Base-by-base conservation (phyloP, 2,329 filamentous ascomycete species). In the Fusarium chlamydosporum region DNA sequence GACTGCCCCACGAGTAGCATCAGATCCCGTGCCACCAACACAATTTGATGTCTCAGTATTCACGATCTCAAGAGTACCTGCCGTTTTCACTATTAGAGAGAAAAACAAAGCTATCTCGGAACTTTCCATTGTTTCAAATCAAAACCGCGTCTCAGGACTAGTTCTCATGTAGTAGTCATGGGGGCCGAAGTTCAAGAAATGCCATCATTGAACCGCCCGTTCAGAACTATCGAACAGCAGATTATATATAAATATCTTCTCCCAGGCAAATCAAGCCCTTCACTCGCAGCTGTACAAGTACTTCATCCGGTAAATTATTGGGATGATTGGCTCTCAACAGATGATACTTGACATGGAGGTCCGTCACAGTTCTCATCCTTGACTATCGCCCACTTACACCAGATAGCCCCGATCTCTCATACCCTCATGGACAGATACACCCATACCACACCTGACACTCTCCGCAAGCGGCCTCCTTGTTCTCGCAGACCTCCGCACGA, bases 401-500 rank as follows among this genome's bases (percentile, higher is more conserved):
- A 31, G 11, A 13, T 23, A 71, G 67, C 48, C 64, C 7, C 48
- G 71, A 48, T 70, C 76, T 7, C 68, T 80, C 40, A 70, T 85
- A 59, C 77, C 79, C 6, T 76, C 79, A 41, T 86, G 84, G 83
- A 76, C 78, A 1, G 77, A 78, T 16, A 81, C 77, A 0, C 84
- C 84, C 2, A 81, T 86, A 16, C 82, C 83, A 2, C 69, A 72
- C 26, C 74, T 86, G 50, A 75, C 79, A 4, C 77, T 86, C 68
- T 84, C 83, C 0, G 82, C 85, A 2, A 82, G 83, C 10, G 88
- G 86, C 9, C 81, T 89, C 10, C 77, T 90, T 23, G 86, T 85
- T 9, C 83, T 90, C 16, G 88, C 88, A 5, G 86, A 89, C 62
- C 81, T 90, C 38, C 80, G 81, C 35, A 87, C 85, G 3, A 80